Base-by-base conservation (phyloP, 2,329 filamentous ascomycete species). In the Ophiostoma sp. region DNA sequence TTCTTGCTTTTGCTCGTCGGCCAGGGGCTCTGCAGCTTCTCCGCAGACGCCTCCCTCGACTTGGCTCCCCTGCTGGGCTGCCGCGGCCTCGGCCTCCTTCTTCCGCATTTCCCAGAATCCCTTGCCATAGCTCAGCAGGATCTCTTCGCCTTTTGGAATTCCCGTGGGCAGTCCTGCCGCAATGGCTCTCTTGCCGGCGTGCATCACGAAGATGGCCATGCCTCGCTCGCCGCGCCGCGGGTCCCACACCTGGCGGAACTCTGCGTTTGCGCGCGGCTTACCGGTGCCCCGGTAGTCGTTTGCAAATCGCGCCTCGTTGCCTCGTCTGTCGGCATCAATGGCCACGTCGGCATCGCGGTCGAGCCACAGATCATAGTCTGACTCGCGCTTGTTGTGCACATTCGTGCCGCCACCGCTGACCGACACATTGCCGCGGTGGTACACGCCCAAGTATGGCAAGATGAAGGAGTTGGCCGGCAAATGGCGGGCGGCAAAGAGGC, bases 101-200 rank as follows among this genome's bases (percentile, higher is more conserved):
- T 78, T 83, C 77, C 79, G 82, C 76, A 80, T 81, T 27, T 81
- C 80, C 87, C 88, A 90, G 73, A 90, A 90, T 0, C 88, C 88
- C 76, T 87, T 90, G 6, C 87, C 88, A 75, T 90, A 90, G 73
- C 86, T 89, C 15, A 90, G 85, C 68, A 89, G 76, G 69, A 90
- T 85, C 80, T 90, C 88, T 72, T 88, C 83, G 1, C 87, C 87
- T 78, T 85, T 87, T 67, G 76, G 82, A 36, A 89, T 83, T 79
- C 70, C 74, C 69, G 41, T 23, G 62, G 71, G 54, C 2, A 20
- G 17, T 20, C 35, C 27, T 23, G 65, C 31, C 20, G 57, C 48
- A n/a, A 69, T 20, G 7, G 73, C 72, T 70, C 77, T 79, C 79
- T 79, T 83, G 8, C 81, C 79, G 7, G 79, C 80, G 0, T 79